These are phyloP conservation scores for Fomitopsis serialis DNA, from an alignment of 768 basidiomycete genomes.

Conservation along the genomic window DNA sequence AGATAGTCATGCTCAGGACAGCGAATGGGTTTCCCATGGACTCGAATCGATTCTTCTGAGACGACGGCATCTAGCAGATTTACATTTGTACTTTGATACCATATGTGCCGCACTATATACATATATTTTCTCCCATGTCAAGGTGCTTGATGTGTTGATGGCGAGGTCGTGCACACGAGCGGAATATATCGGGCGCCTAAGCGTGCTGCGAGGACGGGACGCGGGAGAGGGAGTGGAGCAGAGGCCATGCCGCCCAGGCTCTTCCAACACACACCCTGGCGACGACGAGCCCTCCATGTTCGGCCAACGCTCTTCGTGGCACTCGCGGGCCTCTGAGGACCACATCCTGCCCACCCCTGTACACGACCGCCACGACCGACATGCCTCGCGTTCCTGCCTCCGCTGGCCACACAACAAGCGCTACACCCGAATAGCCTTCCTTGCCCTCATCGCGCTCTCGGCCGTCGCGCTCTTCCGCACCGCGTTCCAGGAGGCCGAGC, in stretches of 20 bases:
- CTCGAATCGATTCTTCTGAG: constrained; percentile 38
- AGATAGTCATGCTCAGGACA: constrained; percentile 40
- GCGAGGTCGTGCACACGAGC: too few species aligned
- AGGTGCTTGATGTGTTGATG: too few species aligned
- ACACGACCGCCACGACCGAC: background rate
- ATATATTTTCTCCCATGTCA: too few species aligned
- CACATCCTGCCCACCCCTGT: constrained; percentile 2
- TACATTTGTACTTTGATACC: too few species aligned
- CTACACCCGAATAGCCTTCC: constrained; percentile 4
- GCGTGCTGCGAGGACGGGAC: too few species aligned
- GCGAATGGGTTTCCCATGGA: constrained; percentile 28
- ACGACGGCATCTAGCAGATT: too few species aligned
- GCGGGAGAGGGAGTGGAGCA: too few species aligned
- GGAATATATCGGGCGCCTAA: too few species aligned
- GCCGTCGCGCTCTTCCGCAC: constrained; percentile 1
- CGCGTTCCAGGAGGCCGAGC: background rate
- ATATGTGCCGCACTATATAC: too few species aligned
- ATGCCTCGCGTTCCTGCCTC: background rate
- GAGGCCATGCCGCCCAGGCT: too few species aligned
- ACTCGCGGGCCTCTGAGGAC: background rate
- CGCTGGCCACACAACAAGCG: constrained; percentile 3
- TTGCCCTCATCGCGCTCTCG: background rate
- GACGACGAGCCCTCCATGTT: background rate
- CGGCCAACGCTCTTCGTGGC: background rate
- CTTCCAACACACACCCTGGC: too few species aligned